These are phyloP conservation scores for Chenopodium suecicum DNA, from an alignment of 148 eudicot species.

Conservation along the genomic window DNA sequence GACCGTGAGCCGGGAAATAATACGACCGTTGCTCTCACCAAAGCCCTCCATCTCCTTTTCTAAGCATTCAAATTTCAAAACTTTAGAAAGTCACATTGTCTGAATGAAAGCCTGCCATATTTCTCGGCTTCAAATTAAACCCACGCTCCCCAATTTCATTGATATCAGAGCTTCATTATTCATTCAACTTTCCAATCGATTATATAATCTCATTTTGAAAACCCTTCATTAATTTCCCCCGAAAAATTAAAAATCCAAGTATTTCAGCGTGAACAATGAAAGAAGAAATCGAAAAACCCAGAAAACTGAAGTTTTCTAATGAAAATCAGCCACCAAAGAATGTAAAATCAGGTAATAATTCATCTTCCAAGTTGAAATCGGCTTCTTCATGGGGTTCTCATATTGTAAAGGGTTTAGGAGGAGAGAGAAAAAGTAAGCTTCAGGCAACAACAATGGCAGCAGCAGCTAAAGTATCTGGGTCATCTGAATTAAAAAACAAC, in stretches of 20 bases:
- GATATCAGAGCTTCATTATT: background rate
- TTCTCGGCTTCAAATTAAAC: background rate
- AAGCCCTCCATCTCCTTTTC: background rate
- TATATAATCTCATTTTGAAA: no score
- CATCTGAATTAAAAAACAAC: background rate
- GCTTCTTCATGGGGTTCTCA: background rate
- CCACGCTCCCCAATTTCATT: background rate
- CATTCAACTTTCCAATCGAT: background rate
- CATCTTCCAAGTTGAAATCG: background rate
- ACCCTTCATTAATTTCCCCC: background rate
- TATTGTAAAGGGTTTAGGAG: conserved; percentile 6
- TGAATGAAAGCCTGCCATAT: background rate
- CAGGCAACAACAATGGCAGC: background rate
- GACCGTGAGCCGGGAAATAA: background rate
- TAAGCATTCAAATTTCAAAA: background rate
- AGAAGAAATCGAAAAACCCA: background rate
- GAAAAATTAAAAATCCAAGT: background rate
- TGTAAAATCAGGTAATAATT: background rate
- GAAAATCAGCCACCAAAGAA: conserved; percentile 4
- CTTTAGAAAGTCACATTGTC: background rate
- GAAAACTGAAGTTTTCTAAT: background rate
- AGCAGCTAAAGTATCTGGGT: background rate
- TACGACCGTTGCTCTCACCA: background rate
- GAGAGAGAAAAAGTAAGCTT: conserved; percentile 9
- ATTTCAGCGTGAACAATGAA: background rate